These are phyloP conservation scores for Dactylis glomerata DNA, from an alignment of 176 grass and related monocot genomes.

Conservation along the genomic window DNA sequence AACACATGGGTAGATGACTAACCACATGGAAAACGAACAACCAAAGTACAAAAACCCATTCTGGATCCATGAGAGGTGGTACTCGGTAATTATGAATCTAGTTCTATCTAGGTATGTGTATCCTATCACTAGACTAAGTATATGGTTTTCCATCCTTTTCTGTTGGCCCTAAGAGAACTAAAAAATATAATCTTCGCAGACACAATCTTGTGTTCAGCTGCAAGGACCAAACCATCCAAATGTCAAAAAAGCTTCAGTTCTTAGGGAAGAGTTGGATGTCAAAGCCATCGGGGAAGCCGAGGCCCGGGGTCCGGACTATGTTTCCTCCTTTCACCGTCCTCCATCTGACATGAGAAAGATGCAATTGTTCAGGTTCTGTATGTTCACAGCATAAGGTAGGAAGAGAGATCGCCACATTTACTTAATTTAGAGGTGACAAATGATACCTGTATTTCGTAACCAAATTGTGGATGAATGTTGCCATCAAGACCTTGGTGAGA, in stretches of 20 bases:
- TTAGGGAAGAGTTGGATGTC: slow-evolving; percentile 62
- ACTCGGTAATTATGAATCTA: slow-evolving; percentile 20
- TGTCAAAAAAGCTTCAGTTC: slow-evolving; percentile 23
- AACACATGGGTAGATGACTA: slow-evolving; percentile 57
- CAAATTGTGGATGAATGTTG: slow-evolving; percentile 72
- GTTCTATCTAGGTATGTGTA: slow-evolving; percentile 35
- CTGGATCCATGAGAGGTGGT: slow-evolving; percentile 15
- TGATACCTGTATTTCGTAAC: slow-evolving; percentile 73
- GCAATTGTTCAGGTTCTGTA: slow-evolving; percentile 12
- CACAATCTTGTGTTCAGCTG: slow-evolving; percentile 11
- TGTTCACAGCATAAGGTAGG: background rate
- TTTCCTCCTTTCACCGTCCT: slow-evolving; percentile 75
- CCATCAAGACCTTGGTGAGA: slow-evolving; percentile 62
- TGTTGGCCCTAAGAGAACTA: slow-evolving; percentile 6
- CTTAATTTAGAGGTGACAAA: slow-evolving; percentile 1
- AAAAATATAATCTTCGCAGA: slow-evolving; percentile 33
- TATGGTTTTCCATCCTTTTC: slow-evolving; percentile 15
- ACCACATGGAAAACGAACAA: slow-evolving; percentile 56
- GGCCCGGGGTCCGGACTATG: slow-evolving; percentile 69
- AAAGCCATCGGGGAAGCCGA: slow-evolving; percentile 74
- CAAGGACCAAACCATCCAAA: background rate
- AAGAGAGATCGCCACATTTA: background rate
- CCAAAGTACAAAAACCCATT: slow-evolving; percentile 44
- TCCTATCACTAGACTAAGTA: slow-evolving; percentile 48
- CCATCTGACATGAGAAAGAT: slow-evolving; percentile 39